A percentile compares a stretch with the other conserved stretches of the same genome.
Conservation (phyloP, 225 moss, liverwort and hornwort species). For the Thuidium tamariscinum region DNA sequence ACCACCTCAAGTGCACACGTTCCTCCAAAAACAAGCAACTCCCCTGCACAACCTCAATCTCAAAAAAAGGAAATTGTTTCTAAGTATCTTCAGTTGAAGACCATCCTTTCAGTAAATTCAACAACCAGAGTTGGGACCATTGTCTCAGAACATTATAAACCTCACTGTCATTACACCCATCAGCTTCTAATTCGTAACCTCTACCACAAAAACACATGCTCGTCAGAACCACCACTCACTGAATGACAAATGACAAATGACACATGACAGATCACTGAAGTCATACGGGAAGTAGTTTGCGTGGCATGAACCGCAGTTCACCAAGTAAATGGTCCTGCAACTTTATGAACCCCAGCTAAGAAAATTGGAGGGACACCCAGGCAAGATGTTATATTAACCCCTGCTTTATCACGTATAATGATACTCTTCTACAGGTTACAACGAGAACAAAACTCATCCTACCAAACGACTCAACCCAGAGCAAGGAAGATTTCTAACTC, state of each 20-base stretch:
- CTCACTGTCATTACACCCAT: not conserved
- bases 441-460: conserved; percentile 1
- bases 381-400: not conserved
- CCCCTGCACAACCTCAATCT: not conserved
- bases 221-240: not conserved
- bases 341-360: conserved; percentile 7
- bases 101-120: not conserved
- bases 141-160: not conserved
- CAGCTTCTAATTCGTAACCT: not conserved
- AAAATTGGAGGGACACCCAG: conserved; percentile 7
- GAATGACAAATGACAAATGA: not conserved
- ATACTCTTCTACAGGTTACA: not conserved
- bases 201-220: not conserved
- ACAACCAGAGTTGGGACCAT: not conserved
- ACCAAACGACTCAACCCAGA: not conserved
- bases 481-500: not conserved
- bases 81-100: not conserved
- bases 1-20: not conserved
- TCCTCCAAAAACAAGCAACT: not conserved
- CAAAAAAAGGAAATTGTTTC: not conserved
- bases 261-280: not conserved
- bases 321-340: conserved; percentile 1
- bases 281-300: not conserved
- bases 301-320: not conserved
- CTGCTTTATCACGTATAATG: not conserved